These are phyloP conservation scores for Barbarea vulgaris DNA, from an alignment of 345 rosid species.

Conservation along the genomic window DNA sequence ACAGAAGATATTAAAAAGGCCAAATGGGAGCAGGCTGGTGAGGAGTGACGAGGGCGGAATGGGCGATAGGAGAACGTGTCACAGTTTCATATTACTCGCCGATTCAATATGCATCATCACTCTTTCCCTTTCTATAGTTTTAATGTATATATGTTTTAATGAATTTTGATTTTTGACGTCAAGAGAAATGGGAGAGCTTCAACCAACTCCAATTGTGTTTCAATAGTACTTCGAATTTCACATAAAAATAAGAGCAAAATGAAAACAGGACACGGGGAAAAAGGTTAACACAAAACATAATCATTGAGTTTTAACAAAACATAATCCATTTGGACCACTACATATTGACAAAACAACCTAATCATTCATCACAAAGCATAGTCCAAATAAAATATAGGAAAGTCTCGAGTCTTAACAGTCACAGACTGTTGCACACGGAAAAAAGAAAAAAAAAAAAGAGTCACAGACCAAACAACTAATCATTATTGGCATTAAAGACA, in stretches of 20 bases:
- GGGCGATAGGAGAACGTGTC: constrained; percentile 34
- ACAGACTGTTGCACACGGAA: too few species aligned
- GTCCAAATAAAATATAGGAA: background rate
- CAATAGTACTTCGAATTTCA: background rate
- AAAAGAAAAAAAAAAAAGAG: too few species aligned
- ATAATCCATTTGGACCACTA: constrained; percentile 4
- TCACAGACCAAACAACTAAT: background rate
- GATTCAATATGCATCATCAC: constrained; percentile 9
- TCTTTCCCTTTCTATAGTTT: background rate
- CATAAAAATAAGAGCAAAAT: background rate
- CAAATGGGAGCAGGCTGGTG: constrained; percentile 19
- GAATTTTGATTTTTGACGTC: constrained; percentile 23
- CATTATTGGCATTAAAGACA: background rate
- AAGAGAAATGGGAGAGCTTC: constrained; percentile 3
- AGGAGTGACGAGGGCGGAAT: constrained; percentile 34
- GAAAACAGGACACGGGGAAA: background rate
- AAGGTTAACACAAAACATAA: background rate
- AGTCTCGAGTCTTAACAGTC: background rate
- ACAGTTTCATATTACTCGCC: constrained; percentile 11
- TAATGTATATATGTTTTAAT: background rate
- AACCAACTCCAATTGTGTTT: background rate
- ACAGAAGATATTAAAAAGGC: background rate
- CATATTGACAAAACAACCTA: background rate
- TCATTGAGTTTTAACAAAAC: constrained; percentile 18
- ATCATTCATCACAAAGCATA: background rate